Evolutionary conservation across 2,329 filamentous ascomycete genomes (phyloP), one percentile per base, ranked within the genome.

Genomic region (Sporothrix humicola): DNA sequence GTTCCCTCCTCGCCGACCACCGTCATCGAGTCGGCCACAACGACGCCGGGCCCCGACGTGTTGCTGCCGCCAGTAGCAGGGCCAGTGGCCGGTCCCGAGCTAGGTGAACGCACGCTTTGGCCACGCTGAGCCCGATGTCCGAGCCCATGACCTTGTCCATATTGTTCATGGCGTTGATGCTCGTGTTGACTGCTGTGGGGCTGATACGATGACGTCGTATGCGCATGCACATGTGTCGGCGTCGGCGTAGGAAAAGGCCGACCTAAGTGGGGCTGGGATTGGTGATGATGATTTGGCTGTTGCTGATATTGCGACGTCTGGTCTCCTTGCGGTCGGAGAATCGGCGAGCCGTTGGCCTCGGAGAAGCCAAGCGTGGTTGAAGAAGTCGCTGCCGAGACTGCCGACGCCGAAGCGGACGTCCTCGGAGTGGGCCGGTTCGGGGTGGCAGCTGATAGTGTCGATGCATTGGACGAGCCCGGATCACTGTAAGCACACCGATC

Each of bases 1-100:
- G 58, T 52, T 15, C 70, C 46, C 13, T 59, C 56, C 26, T 59
- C 56, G 9, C 23, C 56, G 26, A 59, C 56, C 23, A 59, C 56
- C 3, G 56, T 59, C 56, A 59, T 59, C 12, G 56, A 59, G 56
- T 59, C 56, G 12, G 26, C 56, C 23, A 59, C 23, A 12, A 26
- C 12, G 3, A 10, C 54, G 12, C 54, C 54, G 8, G 54, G 20
- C 10, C 54, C 54, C 7, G 54, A 58, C 2, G 54, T n/a, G 15
- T 52, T 17, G 50, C 50, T 52, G 15, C 50, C 50, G n/a, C 54
- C 54, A 23, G 54, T 58, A 2, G 54, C 54, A 58, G 54, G 54
- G 8, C 54, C 54, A 12, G 54, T 58, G 54, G 23, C 54, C 10
- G 23, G 20, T 26, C 20, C 54, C 20, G 54, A 58, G 54, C 54